Conservation (phyloP, 1,284 basidiomycete species). For the Sanghuangporus weigelae region DNA sequence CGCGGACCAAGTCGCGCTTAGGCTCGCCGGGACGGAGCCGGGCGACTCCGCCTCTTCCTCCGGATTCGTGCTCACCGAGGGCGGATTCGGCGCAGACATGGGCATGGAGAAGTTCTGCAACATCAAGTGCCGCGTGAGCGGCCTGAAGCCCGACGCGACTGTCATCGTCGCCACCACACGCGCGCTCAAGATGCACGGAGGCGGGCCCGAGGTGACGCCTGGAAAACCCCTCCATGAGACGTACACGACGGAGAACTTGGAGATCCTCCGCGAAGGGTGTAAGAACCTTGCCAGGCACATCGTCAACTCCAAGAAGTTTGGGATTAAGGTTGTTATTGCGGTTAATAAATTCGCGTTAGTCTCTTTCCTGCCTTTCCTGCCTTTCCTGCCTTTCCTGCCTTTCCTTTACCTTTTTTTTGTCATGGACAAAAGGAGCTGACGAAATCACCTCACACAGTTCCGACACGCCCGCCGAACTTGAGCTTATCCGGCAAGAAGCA, state of each 20-base stretch:
- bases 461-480: conserved; percentile 88
- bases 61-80: conserved; percentile 97
- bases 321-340: conserved; percentile 94
- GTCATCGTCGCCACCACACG: conserved; percentile 97
- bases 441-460: conserved; percentile 44
- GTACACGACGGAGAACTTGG: conserved; percentile 92
- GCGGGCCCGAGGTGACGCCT: conserved; percentile 94
- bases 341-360: conserved; percentile 93
- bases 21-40: conserved; percentile 94
- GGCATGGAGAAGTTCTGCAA: conserved; percentile 99
- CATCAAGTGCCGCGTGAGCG: conserved; percentile 96
- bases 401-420: not conserved
- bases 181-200: conserved; percentile 98
- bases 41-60: conserved; percentile 79
- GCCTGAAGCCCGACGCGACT: conserved; percentile 89
- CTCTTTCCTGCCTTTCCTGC: not conserved
- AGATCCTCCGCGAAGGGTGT: conserved; percentile 87
- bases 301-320: conserved; percentile 93
- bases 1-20: conserved; percentile 93
- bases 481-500: conserved; percentile 78
- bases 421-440: conserved; percentile 12
- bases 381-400: too few species aligned
- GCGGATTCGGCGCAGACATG: conserved; percentile 99
- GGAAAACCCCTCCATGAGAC: conserved; percentile 93
- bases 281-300: conserved; percentile 94